Evolutionary conservation across 371 early-diverging fungal genomes (phyloP).

Genomic region (Dipsacomyces acuminosporus): DNA sequence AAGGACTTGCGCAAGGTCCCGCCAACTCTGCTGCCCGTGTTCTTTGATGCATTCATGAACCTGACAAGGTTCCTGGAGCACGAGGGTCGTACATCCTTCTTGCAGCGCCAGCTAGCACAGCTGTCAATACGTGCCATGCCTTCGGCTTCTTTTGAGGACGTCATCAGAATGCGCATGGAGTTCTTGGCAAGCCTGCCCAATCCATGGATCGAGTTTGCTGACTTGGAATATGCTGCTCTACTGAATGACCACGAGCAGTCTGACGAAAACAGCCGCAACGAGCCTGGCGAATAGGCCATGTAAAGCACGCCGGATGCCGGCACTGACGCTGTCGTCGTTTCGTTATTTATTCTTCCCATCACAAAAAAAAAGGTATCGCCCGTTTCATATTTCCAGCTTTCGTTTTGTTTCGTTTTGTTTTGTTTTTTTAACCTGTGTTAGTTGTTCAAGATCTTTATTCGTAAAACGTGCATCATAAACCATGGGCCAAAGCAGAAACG

Average conservation of each 20-base stretch:
- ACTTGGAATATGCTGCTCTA: slow-evolving; percentile 47
- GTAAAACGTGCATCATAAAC: not conserved
- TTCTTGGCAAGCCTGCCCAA: slow-evolving; percentile 45
- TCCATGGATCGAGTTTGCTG: slow-evolving; percentile 49
- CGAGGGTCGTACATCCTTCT: slow-evolving; percentile 43
- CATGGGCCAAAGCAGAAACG: not conserved
- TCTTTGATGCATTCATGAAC: slow-evolving; percentile 76
- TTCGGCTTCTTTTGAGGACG: slow-evolving; percentile 32
- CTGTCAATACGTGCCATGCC: slow-evolving; percentile 41
- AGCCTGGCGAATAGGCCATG: no score
- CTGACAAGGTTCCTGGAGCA: slow-evolving; percentile 54
- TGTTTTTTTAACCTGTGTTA: no score
- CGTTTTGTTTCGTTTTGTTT: no score
- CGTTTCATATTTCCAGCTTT: no score
- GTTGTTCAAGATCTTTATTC: not conserved
- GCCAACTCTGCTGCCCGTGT: slow-evolving; percentile 38
- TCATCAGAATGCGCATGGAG: slow-evolving; percentile 45
- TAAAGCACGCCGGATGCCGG: no score
- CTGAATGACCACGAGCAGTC: slow-evolving; percentile 42
- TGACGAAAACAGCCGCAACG: not conserved
- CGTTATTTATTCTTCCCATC: no score
- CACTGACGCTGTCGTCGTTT: no score
- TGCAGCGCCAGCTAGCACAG: slow-evolving; percentile 47
- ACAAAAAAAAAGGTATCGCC: no score
- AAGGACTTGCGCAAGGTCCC: slow-evolving; percentile 57